Evolutionary conservation across 1,139 yeast species (phyloP).

Genomic region (Pichia sp.): DNA sequence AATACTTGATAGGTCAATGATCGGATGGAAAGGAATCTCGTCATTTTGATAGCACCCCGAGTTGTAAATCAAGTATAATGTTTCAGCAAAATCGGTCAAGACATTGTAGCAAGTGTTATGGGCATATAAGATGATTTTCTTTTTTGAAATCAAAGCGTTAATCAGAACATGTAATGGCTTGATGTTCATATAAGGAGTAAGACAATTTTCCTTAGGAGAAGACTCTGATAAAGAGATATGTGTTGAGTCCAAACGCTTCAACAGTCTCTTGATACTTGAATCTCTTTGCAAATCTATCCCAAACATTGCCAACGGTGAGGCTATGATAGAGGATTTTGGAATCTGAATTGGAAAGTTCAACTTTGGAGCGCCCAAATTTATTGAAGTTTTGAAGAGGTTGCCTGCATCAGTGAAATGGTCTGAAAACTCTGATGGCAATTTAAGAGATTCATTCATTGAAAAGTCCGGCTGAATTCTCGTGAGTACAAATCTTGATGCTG

Average conservation of each 20-base stretch:
- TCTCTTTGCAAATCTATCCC: constrained; percentile 31
- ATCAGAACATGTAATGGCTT: constrained; percentile 35
- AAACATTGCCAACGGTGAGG: constrained; percentile 26
- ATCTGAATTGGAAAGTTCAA: constrained; percentile 31
- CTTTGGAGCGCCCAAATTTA: constrained; percentile 17
- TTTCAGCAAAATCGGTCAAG: constrained; percentile 44
- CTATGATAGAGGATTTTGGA: constrained; percentile 26
- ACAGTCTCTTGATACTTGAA: constrained; percentile 16
- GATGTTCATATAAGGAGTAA: constrained; percentile 25
- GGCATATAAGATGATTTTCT: constrained; percentile 45
- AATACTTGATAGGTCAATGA: constrained; percentile 49
- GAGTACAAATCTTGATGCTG: constrained; percentile 22
- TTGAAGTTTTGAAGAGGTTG: constrained; percentile 20
- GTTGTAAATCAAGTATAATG: constrained; percentile 40
- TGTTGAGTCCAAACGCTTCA: constrained; percentile 4
- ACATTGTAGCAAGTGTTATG: constrained; percentile 48
- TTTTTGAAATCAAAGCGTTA: constrained; percentile 48
- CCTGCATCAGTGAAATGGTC: constrained; percentile 20
- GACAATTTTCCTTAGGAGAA: constrained; percentile 11
- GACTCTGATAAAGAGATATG: neutral
- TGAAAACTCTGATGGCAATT: constrained; percentile 14
- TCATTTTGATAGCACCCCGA: constrained; percentile 30
- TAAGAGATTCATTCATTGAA: constrained; percentile 14
- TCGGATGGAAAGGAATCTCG: constrained; percentile 45
- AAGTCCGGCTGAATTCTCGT: constrained; percentile 22